A percentile compares a stretch with the other conserved stretches of the same genome.
phyloP scores from a whole-genome alignment of 176 grass and related monocot genomes.

The Urochloa ruziziensis region DNA sequence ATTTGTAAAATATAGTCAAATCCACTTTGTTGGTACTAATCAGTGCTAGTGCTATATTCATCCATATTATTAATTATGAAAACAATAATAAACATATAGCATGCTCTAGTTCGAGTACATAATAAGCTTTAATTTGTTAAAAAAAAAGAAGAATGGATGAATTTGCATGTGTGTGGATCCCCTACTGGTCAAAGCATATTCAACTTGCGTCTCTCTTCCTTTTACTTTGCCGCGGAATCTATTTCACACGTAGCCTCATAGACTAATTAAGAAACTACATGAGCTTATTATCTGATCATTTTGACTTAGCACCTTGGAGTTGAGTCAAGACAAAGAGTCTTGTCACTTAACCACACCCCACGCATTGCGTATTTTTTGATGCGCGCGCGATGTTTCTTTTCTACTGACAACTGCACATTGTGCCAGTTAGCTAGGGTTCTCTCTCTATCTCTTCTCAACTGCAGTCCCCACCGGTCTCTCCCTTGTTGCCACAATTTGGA shows the following conservation, averaged over 20 bases:
- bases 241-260: conserved; percentile 17
- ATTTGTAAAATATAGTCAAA: background rate
- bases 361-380: conserved; percentile 47
- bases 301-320: conserved; percentile 48
- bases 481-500: conserved; percentile 30
- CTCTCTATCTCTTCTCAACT: conserved; percentile 5
- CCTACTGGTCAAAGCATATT: conserved; percentile 34
- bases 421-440: conserved; percentile 29
- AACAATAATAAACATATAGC: too few species aligned
- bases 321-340: conserved; percentile 39
- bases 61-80: too few species aligned
- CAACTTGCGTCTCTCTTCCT: conserved; percentile 25
- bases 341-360: conserved; percentile 31
- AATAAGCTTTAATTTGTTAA: too few species aligned
- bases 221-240: conserved; percentile 26
- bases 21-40: background rate
- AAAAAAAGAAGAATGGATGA: too few species aligned
- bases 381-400: conserved; percentile 56
- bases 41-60: background rate
- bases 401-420: conserved; percentile 46
- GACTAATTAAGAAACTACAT: conserved; percentile 18
- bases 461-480: conserved; percentile 18
- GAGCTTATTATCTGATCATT: conserved; percentile 34
- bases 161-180: background rate
- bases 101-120: too few species aligned